Percentiles rank a stretch among this genome's conserved stretches.
These are phyloP conservation scores for Pezicula neosporulosa DNA, from an alignment of 2,329 filamentous ascomycete species.

Conservation along the genomic window DNA sequence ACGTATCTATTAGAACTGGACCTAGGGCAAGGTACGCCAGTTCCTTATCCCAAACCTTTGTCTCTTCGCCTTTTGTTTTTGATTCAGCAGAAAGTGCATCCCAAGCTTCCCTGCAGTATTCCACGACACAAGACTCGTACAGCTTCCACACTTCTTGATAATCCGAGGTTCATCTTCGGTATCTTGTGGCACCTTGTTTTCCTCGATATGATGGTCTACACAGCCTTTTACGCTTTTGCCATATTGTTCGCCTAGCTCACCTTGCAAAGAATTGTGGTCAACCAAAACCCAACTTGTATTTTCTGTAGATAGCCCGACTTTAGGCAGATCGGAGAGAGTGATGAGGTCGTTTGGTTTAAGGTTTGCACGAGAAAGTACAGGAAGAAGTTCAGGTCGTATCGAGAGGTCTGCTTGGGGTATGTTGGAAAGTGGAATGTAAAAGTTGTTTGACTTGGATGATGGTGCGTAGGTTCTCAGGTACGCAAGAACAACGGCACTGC, in stretches of 20 bases:
- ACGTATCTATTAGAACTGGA: constrained; percentile 71
- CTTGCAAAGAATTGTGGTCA: constrained; percentile 74
- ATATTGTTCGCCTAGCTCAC: constrained; percentile 53
- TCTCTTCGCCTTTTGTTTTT: constrained; percentile 31
- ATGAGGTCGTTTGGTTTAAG: constrained; percentile 60
- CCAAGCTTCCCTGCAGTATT: constrained; percentile 57
- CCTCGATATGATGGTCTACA: constrained; percentile 79
- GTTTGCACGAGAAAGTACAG: constrained; percentile 59
- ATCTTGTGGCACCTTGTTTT: constrained; percentile 46
- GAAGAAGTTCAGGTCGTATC: constrained; percentile 69
- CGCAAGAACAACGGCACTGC: constrained; percentile 68
- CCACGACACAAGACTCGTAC: constrained; percentile 68
- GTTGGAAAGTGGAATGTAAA: constrained; percentile 73
- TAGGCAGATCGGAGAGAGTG: constrained; percentile 55
- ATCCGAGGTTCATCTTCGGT: constrained; percentile 51
- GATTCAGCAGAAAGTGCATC: constrained; percentile 41
- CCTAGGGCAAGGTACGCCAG: constrained; percentile 66
- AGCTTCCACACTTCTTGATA: constrained; percentile 67
- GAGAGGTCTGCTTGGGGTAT: constrained; percentile 64
- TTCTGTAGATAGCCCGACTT: constrained; percentile 36
- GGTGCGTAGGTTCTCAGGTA: constrained; percentile 65
- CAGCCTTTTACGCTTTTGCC: constrained; percentile 54
- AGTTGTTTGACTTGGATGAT: constrained; percentile 29
- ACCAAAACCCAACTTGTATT: constrained; percentile 70
- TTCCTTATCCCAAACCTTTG: constrained; percentile 43